phyloP scores from a whole-genome alignment of 352 stramenopile species.

The Phytopythium ostracodes region DNA sequence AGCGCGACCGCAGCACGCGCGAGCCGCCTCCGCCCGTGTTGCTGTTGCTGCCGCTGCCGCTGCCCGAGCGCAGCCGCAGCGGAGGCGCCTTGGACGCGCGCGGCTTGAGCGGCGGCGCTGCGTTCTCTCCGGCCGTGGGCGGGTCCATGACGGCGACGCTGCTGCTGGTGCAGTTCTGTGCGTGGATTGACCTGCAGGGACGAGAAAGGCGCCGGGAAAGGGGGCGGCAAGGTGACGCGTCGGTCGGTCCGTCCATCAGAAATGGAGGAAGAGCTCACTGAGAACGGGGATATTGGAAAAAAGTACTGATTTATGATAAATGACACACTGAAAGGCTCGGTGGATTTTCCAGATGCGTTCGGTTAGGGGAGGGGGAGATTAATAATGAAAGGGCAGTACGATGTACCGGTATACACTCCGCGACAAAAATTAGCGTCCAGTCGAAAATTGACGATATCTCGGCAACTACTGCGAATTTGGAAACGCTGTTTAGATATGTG shows the following conservation, averaged over 20 bases:
- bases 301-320: neutral
- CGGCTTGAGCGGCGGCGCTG: constrained; percentile 27
- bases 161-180: too few species aligned
- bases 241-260: neutral
- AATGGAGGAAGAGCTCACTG: neutral
- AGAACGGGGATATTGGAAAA: neutral
- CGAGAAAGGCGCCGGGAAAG: too few species aligned
- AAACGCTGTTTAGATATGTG: too few species aligned
- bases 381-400: neutral
- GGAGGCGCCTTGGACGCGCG: constrained; percentile 26
- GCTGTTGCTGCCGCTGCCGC: constrained; percentile 44
- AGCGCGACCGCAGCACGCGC: constrained; percentile 17
- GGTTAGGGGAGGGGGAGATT: neutral
- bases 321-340: neutral
- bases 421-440: too few species aligned
- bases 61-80: constrained; percentile 46
- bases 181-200: too few species aligned
- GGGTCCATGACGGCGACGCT: constrained; percentile 1
- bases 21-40: constrained; percentile 9
- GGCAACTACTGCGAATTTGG: too few species aligned
- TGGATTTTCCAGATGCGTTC: neutral
- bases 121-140: neutral
- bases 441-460: too few species aligned
- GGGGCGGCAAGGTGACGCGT: neutral
- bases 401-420: too few species aligned